Evolutionary conservation across 1,284 basidiomycete genomes (phyloP), one percentile per base, ranked within the genome.

Genomic region (Xanthoconium separans): DNA sequence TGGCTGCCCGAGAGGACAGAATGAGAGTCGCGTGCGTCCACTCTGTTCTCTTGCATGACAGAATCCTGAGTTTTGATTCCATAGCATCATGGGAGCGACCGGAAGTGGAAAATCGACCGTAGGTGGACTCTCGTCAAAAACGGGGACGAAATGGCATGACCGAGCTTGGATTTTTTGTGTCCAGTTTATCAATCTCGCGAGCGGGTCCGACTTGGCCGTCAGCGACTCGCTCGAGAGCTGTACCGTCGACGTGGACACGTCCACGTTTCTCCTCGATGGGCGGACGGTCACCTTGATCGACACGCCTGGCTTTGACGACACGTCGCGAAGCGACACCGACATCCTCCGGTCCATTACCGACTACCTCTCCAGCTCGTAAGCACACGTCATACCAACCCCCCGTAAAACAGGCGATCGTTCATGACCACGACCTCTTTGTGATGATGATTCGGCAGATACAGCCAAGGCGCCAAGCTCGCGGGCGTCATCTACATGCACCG

Each of bases 401-500:
- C 3, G 10, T 24, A 37, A 16, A 42, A 10, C 3, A 15, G 30
- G 48, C n/a, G 8, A 24, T 24, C 24, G 24, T 24, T 34, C 42
- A 40, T 46, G n/a, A 41, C 47, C 37, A 33, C 16, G 30, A 22
- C 22, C 15, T 37, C 13, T 20, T 40, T 15, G 9, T 36, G 44
- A n/a, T n/a, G n/a, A n/a, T n/a, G 24, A 24, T 24, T n/a, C n/a
- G 24, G 24, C 56, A 77, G 75, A 37, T 77, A 77, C 48, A 59
- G 69, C 44, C 52, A 64, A 30, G 69, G 70, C 1, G 55, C 61
- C 44, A 75, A 65, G 42, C 68, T 83, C 18, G 67, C 73, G 6
- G 81, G 81, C 0, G 63, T 82, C 51, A 71, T 82, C n/a, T 82
- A 82, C 58, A 69, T 80, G 66, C 79, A 83, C 48, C 73, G 76